Evolutionary conservation across 148 eudicot genomes (phyloP).

Genomic region (Cornus kousa): DNA sequence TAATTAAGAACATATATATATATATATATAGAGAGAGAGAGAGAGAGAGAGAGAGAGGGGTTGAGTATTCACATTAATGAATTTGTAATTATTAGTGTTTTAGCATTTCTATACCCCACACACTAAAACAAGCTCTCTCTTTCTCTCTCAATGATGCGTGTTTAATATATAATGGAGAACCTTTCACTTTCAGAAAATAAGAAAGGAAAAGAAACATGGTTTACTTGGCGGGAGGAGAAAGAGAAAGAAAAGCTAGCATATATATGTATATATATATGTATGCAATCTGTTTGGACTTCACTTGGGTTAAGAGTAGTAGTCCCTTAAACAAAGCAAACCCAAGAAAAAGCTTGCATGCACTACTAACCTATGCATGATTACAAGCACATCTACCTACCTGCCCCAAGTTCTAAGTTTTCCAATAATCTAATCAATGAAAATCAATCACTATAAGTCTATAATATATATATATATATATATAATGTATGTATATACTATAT

Average conservation of each 20-base stretch:
- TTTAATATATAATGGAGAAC: background rate
- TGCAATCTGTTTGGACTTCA: background rate
- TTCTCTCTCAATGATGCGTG: background rate
- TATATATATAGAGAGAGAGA: too few species aligned
- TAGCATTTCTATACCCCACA: background rate
- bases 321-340: slow-evolving; percentile 4
- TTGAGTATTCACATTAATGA: background rate
- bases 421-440: background rate
- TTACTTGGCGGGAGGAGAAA: slow-evolving; percentile 11
- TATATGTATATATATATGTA: too few species aligned
- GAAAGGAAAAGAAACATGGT: background rate
- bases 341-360: background rate
- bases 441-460: too few species aligned
- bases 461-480: too few species aligned
- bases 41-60: too few species aligned
- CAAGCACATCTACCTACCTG: background rate
- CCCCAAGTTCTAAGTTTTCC: background rate
- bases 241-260: background rate
- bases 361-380: background rate
- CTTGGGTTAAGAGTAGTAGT: background rate
- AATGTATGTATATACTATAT: too few species aligned
- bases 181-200: background rate
- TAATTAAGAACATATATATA: too few species aligned
- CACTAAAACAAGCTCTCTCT: background rate
- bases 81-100: too few species aligned